phyloP scores from a whole-genome alignment of 495 filamentous ascomycete species.

The Penicillium antarcticum region DNA sequence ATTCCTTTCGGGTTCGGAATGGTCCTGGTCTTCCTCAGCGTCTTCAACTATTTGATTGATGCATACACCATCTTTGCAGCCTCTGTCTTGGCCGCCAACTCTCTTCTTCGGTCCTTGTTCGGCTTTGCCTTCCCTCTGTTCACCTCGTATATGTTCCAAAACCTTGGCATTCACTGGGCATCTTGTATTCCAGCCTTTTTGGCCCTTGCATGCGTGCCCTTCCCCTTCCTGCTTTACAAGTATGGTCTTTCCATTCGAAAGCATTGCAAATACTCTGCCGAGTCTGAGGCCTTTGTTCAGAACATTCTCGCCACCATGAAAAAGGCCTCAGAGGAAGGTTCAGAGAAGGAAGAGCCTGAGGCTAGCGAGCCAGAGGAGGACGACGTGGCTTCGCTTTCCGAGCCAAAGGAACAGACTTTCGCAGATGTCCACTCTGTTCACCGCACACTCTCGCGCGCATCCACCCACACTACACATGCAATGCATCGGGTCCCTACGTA shows the following conservation, averaged over 20 bases:
- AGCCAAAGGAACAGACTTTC: conserved; percentile 6
- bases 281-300: conserved; percentile 32
- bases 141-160: conserved; percentile 64
- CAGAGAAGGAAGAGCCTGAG: conserved; percentile 2
- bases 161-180: conserved; percentile 72
- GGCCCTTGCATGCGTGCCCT: conserved; percentile 65
- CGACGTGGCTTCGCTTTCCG: not conserved
- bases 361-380: conserved; percentile 9
- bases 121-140: conserved; percentile 76
- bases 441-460: conserved; percentile 13
- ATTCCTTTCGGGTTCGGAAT: conserved; percentile 66
- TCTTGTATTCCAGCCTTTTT: conserved; percentile 68
- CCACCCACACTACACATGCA: conserved; percentile 12
- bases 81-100: conserved; percentile 67
- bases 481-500: conserved; percentile 22
- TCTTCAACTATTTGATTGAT: conserved; percentile 72
- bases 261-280: conserved; percentile 65
- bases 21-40: conserved; percentile 61
- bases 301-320: conserved; percentile 11
- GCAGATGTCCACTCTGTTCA: conserved; percentile 5
- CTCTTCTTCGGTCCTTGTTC: conserved; percentile 58
- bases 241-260: conserved; percentile 61
- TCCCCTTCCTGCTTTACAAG: conserved; percentile 68
- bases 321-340: not conserved
- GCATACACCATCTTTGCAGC: conserved; percentile 72